These are phyloP conservation scores for Geosmithia morbida DNA, from an alignment of 2,329 filamentous ascomycete species.

Conservation along the genomic window DNA sequence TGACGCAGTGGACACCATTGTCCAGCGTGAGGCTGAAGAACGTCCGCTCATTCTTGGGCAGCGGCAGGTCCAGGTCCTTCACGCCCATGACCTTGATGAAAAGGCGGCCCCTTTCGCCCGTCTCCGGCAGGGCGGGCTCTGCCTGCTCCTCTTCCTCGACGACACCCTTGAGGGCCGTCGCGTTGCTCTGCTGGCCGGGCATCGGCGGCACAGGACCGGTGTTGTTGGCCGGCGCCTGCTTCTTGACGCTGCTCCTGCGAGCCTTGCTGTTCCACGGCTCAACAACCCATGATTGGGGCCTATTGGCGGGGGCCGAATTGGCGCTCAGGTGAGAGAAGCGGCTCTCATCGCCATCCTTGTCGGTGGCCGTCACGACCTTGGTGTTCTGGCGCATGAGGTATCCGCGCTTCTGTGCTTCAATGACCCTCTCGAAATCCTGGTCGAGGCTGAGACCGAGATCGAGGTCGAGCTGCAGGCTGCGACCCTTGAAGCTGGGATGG, in stretches of 20 bases:
- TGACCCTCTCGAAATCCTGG: conserved; percentile 86
- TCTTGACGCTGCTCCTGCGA: conserved; percentile 50
- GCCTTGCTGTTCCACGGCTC: conserved; percentile 88
- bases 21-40: conserved; percentile 97
- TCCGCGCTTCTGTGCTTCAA: conserved; percentile 95
- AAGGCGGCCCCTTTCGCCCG: conserved; percentile 72
- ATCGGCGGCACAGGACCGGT: conserved; percentile 62
- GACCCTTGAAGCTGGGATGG: conserved; percentile 62
- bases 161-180: conserved; percentile 48
- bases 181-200: conserved; percentile 77
- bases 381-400: conserved; percentile 99
- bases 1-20: conserved; percentile 95
- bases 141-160: conserved; percentile 51
- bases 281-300: conserved; percentile 86
- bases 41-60: conserved; percentile 79
- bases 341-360: conserved; percentile 47
- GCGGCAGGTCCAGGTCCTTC: conserved; percentile 82
- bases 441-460: conserved; percentile 79
- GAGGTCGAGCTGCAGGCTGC: conserved; percentile 69
- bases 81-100: conserved; percentile 99
- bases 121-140: conserved; percentile 53
- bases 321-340: conserved; percentile 44
- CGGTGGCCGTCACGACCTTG: conserved; percentile 87
- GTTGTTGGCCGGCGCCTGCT: conserved; percentile 17
- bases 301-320: conserved; percentile 61